These are phyloP conservation scores for Ceratobasidium sp. DNA, from an alignment of 1,284 basidiomycete species.

Conservation along the genomic window DNA sequence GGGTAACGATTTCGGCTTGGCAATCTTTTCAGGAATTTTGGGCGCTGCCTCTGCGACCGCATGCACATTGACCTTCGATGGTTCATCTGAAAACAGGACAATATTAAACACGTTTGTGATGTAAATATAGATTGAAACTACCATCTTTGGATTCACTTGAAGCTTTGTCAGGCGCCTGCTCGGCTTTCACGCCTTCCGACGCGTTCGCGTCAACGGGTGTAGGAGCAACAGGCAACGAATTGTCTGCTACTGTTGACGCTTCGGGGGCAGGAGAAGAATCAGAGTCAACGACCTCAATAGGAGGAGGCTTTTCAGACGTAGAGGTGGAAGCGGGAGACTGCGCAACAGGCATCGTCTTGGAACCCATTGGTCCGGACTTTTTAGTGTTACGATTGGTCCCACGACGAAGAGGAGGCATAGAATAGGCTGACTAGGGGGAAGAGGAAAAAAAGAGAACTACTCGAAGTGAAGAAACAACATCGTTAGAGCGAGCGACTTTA, in stretches of 20 bases:
- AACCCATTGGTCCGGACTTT: constrained; percentile 3
- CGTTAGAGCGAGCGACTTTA: neutral
- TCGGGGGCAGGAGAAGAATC: neutral
- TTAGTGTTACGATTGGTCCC: too few species aligned
- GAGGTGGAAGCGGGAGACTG: neutral
- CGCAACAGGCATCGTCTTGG: neutral
- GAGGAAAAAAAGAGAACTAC: neutral
- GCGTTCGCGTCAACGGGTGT: neutral
- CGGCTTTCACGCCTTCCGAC: neutral
- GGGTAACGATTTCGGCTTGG: too few species aligned
- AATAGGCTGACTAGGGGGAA: neutral
- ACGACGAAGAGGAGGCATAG: neutral
- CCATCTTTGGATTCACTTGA: neutral
- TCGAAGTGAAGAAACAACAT: neutral
- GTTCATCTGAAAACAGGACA: too few species aligned
- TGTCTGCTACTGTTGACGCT: neutral
- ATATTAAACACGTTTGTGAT: too few species aligned
- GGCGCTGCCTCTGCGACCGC: neutral
- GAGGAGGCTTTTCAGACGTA: neutral
- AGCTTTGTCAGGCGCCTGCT: neutral
- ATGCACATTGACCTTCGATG: neutral
- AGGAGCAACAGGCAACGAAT: neutral
- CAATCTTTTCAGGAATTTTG: too few species aligned
- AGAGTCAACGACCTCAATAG: neutral
- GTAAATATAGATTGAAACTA: too few species aligned